phyloP scores from a whole-genome alignment of 2,329 filamentous ascomycete genomes.

The Neonectria neomacrospora region DNA sequence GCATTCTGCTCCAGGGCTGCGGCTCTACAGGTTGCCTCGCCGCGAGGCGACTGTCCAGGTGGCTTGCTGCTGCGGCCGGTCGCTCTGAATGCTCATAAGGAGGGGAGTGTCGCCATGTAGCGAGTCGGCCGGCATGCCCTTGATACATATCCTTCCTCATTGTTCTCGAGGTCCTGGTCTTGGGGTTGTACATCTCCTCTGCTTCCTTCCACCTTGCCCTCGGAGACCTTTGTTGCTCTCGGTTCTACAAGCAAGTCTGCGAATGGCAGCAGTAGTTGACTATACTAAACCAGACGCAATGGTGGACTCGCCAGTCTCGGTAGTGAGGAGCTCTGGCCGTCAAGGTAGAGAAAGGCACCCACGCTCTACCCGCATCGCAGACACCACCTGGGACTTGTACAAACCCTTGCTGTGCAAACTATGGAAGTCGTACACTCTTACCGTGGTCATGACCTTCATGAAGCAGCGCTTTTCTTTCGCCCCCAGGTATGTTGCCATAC shows the following conservation, averaged over 20 bases:
- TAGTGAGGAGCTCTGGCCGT: slow-evolving; percentile 17
- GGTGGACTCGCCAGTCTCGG: slow-evolving; percentile 13
- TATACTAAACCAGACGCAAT: background rate
- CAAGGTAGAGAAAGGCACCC: slow-evolving; percentile 21
- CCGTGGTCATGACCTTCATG: slow-evolving; percentile 38
- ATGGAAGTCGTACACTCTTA: slow-evolving; percentile 37
- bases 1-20: slow-evolving; percentile 7
- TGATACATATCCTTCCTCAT: background rate
- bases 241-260: background rate
- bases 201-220: background rate
- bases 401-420: slow-evolving; percentile 36
- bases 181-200: background rate
- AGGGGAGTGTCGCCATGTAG: background rate
- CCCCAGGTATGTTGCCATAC: slow-evolving; percentile 32
- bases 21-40: slow-evolving; percentile 10
- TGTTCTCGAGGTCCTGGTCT: background rate
- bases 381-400: slow-evolving; percentile 37
- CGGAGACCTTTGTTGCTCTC: background rate
- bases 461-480: slow-evolving; percentile 28
- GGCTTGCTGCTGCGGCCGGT: background rate
- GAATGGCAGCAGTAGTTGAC: slow-evolving; percentile 2
- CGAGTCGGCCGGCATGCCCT: background rate
- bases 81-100: background rate
- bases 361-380: slow-evolving; percentile 39
- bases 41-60: slow-evolving; percentile 7